Evolutionary conservation across 1,284 basidiomycete species (phyloP), one percentile per base, ranked within the genome.

Genomic region (Naganishia sp.): DNA sequence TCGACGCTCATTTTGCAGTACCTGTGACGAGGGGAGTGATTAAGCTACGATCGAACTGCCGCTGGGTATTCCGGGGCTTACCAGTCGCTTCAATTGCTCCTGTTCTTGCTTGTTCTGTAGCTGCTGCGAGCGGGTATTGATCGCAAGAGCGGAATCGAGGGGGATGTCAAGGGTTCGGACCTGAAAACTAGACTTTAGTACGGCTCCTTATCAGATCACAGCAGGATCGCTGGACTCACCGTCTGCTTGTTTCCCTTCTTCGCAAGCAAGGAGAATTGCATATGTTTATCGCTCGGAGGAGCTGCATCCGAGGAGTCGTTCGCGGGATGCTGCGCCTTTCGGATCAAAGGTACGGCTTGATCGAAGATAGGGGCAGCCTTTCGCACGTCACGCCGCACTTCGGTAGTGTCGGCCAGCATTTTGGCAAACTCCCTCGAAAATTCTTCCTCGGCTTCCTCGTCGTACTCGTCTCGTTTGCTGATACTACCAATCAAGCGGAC

Each of bases 361-460:
- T 94, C 92, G 87, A 91, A 92, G 63, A 92, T 83, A 28, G 88
- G 83, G 0, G 90, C 90, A 0, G 88, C 87, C 78, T 89, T 91
- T 79, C 88, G 88, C 23, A 92, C 86, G 72, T 90, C 91, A 66
- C 90, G 82, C n/a, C 88, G 84, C 74, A 94, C 87, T 11, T 87
- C 84, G 48, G 90, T 90, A 7, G 86, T 89, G 72, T 95, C 92
- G 0, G 90, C 90, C 55, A 96, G 87, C 83, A 99, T 89, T 81
- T 92, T 95, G 1, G 95, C 93, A 31, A 99, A 86, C 77, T 99
- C 96, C 75, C 93, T 92, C 11, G 88, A 91, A 74, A 99, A 98
- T 52, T 95, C 95, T 6, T 88, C 90, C 55, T 95, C 90, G 36
- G 91, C 94, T 73, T 95, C 92, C 71, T 90, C 88, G 46, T 81